Percentiles rank a stretch among this genome's conserved stretches.
phyloP scores from a whole-genome alignment of 495 filamentous ascomycete genomes.

The Elaphomyces granulatus region DNA sequence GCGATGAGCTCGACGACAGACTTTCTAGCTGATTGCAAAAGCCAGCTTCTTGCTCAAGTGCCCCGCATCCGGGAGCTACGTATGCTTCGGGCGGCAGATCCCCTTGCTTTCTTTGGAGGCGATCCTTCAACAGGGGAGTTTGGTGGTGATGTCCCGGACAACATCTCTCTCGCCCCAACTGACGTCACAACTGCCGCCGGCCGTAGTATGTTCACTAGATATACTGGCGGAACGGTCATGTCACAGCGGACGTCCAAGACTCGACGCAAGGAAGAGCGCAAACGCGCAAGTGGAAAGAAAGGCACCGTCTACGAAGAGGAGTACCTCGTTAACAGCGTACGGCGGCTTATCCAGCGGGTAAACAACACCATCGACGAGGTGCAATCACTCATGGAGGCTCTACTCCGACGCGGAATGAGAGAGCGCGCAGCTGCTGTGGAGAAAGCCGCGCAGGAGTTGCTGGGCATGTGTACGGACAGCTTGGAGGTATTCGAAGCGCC shows the following conservation, averaged over 20 bases:
- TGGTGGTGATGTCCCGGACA: constrained; percentile 66
- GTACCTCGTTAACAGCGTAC: constrained; percentile 77
- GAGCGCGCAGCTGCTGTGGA: constrained; percentile 73
- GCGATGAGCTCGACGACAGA: constrained; percentile 66
- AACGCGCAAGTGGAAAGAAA: constrained; percentile 86
- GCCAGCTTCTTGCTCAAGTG: constrained; percentile 68
- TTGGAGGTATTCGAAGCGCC: constrained; percentile 49
- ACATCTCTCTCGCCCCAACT: constrained; percentile 78
- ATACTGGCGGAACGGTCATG: constrained; percentile 59
- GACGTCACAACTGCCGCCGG: constrained; percentile 63
- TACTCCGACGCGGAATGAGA: constrained; percentile 68
- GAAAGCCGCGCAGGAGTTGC: constrained; percentile 51
- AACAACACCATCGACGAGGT: constrained; percentile 55
- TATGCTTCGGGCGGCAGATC: constrained; percentile 63
- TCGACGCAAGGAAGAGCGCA: constrained; percentile 76
- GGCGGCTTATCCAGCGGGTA: constrained; percentile 74
- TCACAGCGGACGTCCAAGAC: constrained; percentile 73
- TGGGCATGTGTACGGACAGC: constrained; percentile 50
- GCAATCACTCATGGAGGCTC: constrained; percentile 52
- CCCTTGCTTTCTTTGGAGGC: constrained; percentile 63
- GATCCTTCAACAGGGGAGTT: constrained; percentile 38
- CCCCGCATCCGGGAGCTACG: constrained; percentile 73
- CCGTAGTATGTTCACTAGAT: constrained; percentile 71
- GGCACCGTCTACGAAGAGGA: constrained; percentile 96
- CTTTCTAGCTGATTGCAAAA: constrained; percentile 79